phyloP scores from a whole-genome alignment of 805 yeast genomes.

The Alloascoidea hylecoeti region DNA sequence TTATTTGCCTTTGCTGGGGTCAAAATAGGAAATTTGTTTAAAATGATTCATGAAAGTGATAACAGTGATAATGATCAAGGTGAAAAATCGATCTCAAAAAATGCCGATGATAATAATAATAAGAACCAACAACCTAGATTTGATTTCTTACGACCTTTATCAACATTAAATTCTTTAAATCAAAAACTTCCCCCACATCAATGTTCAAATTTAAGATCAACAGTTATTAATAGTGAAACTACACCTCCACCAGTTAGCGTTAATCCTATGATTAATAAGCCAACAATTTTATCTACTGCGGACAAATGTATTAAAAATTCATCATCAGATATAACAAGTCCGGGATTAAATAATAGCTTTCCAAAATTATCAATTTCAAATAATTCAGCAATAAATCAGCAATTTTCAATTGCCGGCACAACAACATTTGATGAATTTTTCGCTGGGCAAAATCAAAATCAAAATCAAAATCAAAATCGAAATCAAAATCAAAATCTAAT shows the following conservation, averaged over 20 bases:
- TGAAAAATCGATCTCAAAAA: too few relatives aligned
- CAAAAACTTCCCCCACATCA: background rate
- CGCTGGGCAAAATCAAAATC: too few relatives aligned
- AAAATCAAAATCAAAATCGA: too few relatives aligned
- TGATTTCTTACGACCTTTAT: background rate
- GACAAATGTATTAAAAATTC: background rate
- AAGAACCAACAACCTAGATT: too few relatives aligned
- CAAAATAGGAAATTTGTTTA: conserved; percentile 5
- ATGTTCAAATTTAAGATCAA: too few relatives aligned
- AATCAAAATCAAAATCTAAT: too few relatives aligned
- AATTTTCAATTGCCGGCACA: too few relatives aligned
- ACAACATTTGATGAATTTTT: too few relatives aligned
- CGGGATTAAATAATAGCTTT: background rate
- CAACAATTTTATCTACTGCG: background rate
- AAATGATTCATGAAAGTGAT: conserved; percentile 1
- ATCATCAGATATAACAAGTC: background rate
- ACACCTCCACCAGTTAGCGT: background rate
- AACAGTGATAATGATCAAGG: too few relatives aligned
- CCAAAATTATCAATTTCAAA: background rate
- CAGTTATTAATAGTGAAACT: too few relatives aligned
- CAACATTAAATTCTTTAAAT: background rate
- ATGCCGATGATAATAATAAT: too few relatives aligned
- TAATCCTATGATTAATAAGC: background rate
- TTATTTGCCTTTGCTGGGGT: conserved; percentile 6
- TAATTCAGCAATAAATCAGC: too few relatives aligned